phyloP scores from a whole-genome alignment of 1,139 yeast species.

The Pichia sp. region DNA sequence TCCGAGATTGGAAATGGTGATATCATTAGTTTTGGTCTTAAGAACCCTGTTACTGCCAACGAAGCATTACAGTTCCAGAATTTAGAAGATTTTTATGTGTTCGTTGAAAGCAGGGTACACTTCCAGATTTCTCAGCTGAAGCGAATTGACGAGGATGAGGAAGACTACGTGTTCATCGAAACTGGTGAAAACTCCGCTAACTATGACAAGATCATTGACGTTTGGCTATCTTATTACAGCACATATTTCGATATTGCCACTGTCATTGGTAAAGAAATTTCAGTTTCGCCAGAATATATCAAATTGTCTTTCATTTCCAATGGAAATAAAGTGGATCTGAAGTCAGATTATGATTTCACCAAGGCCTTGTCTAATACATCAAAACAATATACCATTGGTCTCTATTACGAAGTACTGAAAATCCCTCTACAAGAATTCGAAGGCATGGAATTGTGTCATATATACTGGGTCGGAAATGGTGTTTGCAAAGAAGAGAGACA shows the following conservation, averaged over 20 bases:
- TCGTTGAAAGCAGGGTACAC: slow-evolving; percentile 62
- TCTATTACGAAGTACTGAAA: slow-evolving; percentile 62
- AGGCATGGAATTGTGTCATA: slow-evolving; percentile 58
- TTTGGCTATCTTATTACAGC: slow-evolving; percentile 67
- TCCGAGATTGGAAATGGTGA: slow-evolving; percentile 78
- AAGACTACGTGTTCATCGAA: slow-evolving; percentile 21
- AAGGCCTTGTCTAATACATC: slow-evolving; percentile 46
- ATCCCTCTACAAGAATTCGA: slow-evolving; percentile 76
- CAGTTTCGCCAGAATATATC: slow-evolving; percentile 57
- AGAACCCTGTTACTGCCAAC: slow-evolving; percentile 29
- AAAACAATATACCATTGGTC: slow-evolving; percentile 23
- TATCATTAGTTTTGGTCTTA: slow-evolving; percentile 52
- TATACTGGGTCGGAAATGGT: slow-evolving; percentile 59
- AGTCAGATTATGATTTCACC: slow-evolving; percentile 45
- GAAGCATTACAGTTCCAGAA: slow-evolving; percentile 18
- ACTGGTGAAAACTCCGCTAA: slow-evolving; percentile 5
- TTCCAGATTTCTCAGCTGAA: slow-evolving; percentile 49
- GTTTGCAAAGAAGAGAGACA: slow-evolving; percentile 61
- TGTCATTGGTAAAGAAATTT: slow-evolving; percentile 50
- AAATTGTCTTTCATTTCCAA: slow-evolving; percentile 52
- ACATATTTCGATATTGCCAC: slow-evolving; percentile 56
- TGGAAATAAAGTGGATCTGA: slow-evolving; percentile 12
- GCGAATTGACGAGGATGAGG: slow-evolving; percentile 31
- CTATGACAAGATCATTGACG: slow-evolving; percentile 37
- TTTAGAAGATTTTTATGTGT: slow-evolving; percentile 55